Conservation (phyloP, 2,329 filamentous ascomycete genomes). For the Cadophora sp. region DNA sequence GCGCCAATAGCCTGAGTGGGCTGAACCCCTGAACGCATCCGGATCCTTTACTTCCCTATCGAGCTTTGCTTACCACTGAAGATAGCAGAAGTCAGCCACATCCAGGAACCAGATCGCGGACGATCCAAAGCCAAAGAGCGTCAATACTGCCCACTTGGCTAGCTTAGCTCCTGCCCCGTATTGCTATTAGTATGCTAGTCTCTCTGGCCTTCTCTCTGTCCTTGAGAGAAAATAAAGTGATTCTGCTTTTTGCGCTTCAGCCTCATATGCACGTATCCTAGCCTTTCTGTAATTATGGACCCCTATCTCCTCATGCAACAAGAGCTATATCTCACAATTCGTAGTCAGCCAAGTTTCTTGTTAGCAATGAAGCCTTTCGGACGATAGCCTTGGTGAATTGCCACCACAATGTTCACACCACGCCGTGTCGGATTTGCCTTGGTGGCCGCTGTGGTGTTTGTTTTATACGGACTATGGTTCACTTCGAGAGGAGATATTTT, state of each 20-base stretch:
- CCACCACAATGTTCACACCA: not conserved
- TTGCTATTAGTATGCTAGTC: not conserved
- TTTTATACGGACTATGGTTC: not conserved
- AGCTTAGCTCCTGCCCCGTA: not conserved
- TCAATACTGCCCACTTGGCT: not conserved
- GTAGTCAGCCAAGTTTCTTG: not conserved
- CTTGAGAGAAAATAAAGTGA: not conserved
- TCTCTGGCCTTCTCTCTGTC: not conserved
- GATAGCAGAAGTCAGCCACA: not conserved
- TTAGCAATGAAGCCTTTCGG: not conserved
- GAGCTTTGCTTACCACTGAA: not conserved
- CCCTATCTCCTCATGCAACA: not conserved
- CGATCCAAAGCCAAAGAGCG: not conserved
- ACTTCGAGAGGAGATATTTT: not conserved
- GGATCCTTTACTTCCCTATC: not conserved
- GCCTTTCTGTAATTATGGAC: not conserved
- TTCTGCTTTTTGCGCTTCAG: not conserved
- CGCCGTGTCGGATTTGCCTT: conserved; percentile 10
- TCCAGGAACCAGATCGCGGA: not conserved
- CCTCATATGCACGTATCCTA: not conserved
- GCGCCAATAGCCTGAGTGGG: not conserved
- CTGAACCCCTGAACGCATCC: not conserved
- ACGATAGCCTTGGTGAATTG: not conserved
- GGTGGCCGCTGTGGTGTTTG: not conserved
- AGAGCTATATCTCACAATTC: not conserved